A percentile compares a stretch with the other conserved stretches of the same genome.
Conservation (phyloP, 2,329 filamentous ascomycete genomes). For the Juglanconis juglandina region DNA sequence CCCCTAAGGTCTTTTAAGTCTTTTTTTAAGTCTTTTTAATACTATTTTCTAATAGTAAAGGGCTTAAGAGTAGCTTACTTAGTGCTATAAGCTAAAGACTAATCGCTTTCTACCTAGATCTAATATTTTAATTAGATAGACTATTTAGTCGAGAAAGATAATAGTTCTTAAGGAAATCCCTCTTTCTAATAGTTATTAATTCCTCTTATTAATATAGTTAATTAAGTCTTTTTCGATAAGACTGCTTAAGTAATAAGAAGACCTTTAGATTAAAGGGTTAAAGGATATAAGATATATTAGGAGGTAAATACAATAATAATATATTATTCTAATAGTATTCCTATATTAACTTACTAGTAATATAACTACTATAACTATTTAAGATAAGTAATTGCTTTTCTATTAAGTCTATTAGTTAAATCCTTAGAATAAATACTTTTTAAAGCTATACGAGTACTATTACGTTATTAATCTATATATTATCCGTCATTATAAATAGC, state of each 20-base stretch:
- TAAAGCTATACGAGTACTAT: not conserved
- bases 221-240: too few relatives aligned
- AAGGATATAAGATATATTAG: not conserved
- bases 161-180: not conserved
- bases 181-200: too few relatives aligned
- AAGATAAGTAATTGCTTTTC: not conserved
- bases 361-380: not conserved
- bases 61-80: not conserved
- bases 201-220: too few relatives aligned
- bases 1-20: too few relatives aligned
- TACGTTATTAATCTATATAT: not conserved
- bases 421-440: not conserved
- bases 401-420: too few relatives aligned
- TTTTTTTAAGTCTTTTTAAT: too few relatives aligned
- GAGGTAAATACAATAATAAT: conserved; percentile 23
- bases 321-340: conserved; percentile 8
- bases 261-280: not conserved
- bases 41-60: not conserved
- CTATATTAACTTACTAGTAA: not conserved
- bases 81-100: too few relatives aligned
- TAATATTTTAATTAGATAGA: not conserved
- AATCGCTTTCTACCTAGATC: not conserved
- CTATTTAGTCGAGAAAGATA: not conserved
- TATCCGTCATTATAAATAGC: not conserved
- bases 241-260: too few relatives aligned